Evolutionary conservation across 768 basidiomycete genomes (phyloP), one percentile per base, ranked within the genome.

Genomic region (Termitomyces titanicus): DNA sequence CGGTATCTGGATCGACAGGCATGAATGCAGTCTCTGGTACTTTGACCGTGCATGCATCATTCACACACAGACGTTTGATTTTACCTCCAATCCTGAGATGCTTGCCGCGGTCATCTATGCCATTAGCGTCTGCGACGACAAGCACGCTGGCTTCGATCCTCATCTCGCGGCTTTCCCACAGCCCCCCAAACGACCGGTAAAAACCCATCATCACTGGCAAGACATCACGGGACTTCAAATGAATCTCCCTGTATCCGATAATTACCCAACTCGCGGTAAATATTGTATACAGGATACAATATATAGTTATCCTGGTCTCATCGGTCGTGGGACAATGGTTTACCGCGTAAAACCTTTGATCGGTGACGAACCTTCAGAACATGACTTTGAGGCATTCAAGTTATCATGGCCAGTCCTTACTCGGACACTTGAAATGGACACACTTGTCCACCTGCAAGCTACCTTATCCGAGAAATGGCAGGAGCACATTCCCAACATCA

Each of bases 11-110:
- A 57, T 70, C 12, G 54, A 65, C 18, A 35, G 58, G 18, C 57
- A 47, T 3, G 24, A 22, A 8, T 47, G 70, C n/a, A 61, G 56
- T 2, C 40, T 70, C 5, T 67, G 64, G 64, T 70, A 70, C 50
- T 65, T 53, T 37, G 68, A 72, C 53, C 57, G 66, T 13, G 43
- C 55, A 8, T 64, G 64, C 9, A 53, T 63, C 11, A 47, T 64
- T 20, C 56, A 51, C 11, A 54, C 60, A 7, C 35, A 20, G 1
- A 15, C 22, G 1, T 72, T 70, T 52, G 22, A 66, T 43, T 62
- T 68, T 42, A 20, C 47, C 3, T 24, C 64, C 10, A 44, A 61
- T 1, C 57, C 61, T 3, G 33, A 54, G 1, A 22, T 45, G 6
- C 62, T 72, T 17, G 64, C 66, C 2, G 58, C 69, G 5, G 46